Evolutionary conservation across 2,329 filamentous ascomycete species (phyloP).

Genomic region (Trichophyton schoenleinii): DNA sequence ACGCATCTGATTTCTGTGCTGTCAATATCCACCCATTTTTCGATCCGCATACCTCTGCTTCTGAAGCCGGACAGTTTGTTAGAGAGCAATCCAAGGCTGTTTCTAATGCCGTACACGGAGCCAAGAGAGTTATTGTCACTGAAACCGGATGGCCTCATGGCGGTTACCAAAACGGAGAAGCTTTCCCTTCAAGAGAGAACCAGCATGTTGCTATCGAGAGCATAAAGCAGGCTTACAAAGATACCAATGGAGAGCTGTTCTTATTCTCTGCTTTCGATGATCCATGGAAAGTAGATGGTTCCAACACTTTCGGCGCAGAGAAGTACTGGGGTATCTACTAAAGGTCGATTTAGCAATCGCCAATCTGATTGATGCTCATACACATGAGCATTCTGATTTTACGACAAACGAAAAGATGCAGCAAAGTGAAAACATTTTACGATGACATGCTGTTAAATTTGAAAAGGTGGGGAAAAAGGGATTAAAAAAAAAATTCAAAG

Average conservation of each 20-base stretch:
- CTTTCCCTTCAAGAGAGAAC: conserved; percentile 55
- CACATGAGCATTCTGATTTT: neutral
- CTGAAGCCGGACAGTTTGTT: conserved; percentile 55
- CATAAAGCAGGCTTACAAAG: conserved; percentile 48
- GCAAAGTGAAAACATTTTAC: neutral
- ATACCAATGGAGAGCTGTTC: conserved; percentile 40
- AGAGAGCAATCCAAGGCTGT: conserved; percentile 41
- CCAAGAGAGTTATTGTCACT: conserved; percentile 58
- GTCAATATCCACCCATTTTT: conserved; percentile 80
- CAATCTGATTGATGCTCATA: neutral
- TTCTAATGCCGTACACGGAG: conserved; percentile 34
- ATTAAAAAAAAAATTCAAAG: no score
- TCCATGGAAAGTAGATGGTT: conserved; percentile 57
- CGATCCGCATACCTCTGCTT: conserved; percentile 48
- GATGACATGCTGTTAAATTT: neutral
- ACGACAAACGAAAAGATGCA: neutral
- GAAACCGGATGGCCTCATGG: conserved; percentile 75
- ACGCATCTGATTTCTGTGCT: conserved; percentile 63
- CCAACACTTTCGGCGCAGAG: conserved; percentile 56
- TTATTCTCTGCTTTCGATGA: conserved; percentile 74
- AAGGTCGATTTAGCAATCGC: neutral
- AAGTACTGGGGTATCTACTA: conserved; percentile 53
- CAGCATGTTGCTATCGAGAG: conserved; percentile 54
- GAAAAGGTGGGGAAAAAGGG: neutral
- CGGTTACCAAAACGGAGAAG: conserved; percentile 52